These are phyloP conservation scores for Calonectria ilicicola DNA, from an alignment of 2,329 filamentous ascomycete species.

Conservation along the genomic window DNA sequence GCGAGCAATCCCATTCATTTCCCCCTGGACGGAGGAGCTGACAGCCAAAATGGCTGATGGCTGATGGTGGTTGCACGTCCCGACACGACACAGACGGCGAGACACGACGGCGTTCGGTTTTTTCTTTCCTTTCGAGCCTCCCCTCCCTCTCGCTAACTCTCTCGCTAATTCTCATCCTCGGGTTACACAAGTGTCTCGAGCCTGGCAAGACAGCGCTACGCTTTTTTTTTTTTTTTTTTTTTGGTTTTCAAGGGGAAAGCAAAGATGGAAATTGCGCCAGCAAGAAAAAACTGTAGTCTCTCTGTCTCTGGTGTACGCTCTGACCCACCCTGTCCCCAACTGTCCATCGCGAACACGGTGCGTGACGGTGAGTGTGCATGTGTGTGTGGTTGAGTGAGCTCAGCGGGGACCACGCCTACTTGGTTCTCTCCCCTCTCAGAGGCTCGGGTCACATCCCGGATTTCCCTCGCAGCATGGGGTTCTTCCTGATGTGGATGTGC, in stretches of 20 bases:
- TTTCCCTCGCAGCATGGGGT: not conserved
- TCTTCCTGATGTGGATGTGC: not conserved
- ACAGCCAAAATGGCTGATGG: not conserved
- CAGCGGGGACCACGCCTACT: not conserved
- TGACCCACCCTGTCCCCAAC: not conserved
- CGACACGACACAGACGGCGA: not conserved
- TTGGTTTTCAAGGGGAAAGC: no score
- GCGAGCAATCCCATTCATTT: slow-evolving; percentile 1
- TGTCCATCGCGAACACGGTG: slow-evolving; percentile 2
- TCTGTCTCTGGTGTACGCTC: not conserved
- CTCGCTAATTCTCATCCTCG: not conserved
- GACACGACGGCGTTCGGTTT: not conserved
- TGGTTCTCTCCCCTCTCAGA: not conserved
- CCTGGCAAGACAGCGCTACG: not conserved
- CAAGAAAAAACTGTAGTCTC: no score
- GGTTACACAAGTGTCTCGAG: not conserved
- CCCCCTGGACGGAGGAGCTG: not conserved
- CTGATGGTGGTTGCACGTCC: not conserved
- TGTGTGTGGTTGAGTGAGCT: not conserved
- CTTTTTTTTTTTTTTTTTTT: no score
- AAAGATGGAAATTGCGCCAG: not conserved
- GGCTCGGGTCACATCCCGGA: not conserved
- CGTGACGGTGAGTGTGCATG: not conserved
- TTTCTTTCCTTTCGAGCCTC: not conserved
- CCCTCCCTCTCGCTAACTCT: not conserved